Evolutionary conservation across 106 monocot species (phyloP).

Genomic region (Allium fistulosum): DNA sequence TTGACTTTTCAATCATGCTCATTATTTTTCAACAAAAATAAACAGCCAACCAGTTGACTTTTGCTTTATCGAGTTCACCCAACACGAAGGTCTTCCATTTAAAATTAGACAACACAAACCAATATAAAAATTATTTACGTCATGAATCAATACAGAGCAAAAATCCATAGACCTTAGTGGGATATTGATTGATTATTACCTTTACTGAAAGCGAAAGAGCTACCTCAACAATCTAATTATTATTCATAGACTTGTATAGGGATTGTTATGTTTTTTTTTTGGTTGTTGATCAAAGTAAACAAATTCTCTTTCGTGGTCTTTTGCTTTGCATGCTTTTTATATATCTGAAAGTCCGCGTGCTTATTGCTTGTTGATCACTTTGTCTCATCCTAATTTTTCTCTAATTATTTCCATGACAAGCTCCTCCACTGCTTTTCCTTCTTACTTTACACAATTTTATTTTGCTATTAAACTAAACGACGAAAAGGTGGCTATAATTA

Average conservation of each 20-base stretch:
- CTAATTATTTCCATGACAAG: constrained; percentile 4
- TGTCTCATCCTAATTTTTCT: background rate
- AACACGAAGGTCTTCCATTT: background rate
- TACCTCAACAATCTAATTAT: background rate
- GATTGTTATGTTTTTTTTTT: constrained; percentile 2
- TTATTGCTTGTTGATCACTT: background rate
- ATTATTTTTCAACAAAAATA: no score
- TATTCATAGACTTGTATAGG: background rate
- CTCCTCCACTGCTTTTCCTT: background rate
- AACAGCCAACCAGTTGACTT: no score
- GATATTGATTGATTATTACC: background rate
- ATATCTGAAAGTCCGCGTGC: background rate
- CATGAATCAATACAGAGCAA: background rate
- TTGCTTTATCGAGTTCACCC: no score
- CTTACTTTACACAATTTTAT: background rate
- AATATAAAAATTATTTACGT: background rate
- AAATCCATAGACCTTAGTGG: background rate
- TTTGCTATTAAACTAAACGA: background rate
- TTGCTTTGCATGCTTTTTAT: background rate
- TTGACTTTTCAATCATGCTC: no score
- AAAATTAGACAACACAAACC: background rate
- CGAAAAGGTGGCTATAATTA: background rate
- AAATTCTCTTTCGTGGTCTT: background rate
- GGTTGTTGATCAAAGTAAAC: background rate
- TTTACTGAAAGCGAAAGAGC: background rate